Conservation (phyloP, 2,329 filamentous ascomycete genomes). For the Paraphaeosphaeria minitans region DNA sequence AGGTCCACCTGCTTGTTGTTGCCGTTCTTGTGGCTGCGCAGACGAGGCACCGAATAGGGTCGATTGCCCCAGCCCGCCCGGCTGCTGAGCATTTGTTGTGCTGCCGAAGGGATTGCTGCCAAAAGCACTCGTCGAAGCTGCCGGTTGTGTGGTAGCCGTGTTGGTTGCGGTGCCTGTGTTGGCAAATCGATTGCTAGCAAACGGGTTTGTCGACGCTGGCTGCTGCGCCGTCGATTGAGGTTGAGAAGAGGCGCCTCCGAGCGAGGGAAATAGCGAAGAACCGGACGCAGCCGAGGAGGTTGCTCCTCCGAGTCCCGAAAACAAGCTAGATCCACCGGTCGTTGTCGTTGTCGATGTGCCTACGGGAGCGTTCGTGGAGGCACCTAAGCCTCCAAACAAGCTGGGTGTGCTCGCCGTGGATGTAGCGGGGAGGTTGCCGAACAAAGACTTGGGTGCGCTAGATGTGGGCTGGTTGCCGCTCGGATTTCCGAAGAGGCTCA, state of each 20-base stretch:
- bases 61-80: constrained; percentile 30
- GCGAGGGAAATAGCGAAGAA: constrained; percentile 19
- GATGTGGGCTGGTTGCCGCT: constrained; percentile 37
- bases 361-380: constrained; percentile 28
- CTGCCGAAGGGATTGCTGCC: not conserved
- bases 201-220: constrained; percentile 24
- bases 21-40: constrained; percentile 30
- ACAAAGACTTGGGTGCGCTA: constrained; percentile 31
- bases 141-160: not conserved
- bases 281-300: constrained; percentile 42
- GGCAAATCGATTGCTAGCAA: not conserved
- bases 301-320: constrained; percentile 40
- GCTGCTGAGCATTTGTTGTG: constrained; percentile 35
- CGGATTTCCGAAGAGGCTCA: constrained; percentile 42
- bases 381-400: constrained; percentile 37
- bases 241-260: constrained; percentile 30
- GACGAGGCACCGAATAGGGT: constrained; percentile 33
- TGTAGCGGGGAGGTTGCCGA: constrained; percentile 32
- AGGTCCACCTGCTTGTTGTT: constrained; percentile 39
- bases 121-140: not conserved
- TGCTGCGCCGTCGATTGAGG: constrained; percentile 33
- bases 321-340: constrained; percentile 40
- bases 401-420: constrained; percentile 29
- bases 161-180: constrained; percentile 19
- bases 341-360: constrained; percentile 35